phyloP scores from a whole-genome alignment of 129 eudicot genomes.

The Flaveria robusta region DNA sequence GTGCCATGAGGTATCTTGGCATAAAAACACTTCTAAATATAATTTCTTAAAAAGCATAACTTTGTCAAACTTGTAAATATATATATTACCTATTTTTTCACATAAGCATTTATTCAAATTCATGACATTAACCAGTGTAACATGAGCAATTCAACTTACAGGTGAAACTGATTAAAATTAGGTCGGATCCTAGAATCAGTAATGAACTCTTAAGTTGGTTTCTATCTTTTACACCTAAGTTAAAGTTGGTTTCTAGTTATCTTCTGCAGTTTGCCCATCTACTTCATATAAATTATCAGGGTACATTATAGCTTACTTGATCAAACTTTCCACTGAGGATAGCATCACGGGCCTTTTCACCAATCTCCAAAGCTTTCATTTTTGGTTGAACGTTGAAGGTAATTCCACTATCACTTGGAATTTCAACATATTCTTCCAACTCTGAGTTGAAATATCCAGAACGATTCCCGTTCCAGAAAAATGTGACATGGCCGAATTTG shows the following conservation, averaged over 20 bases:
- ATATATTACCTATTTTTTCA: neutral
- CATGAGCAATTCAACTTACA: neutral
- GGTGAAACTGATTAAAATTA: neutral
- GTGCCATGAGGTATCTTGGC: no score
- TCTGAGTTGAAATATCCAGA: constrained; percentile 83
- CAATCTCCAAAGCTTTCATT: constrained; percentile 95
- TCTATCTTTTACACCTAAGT: neutral
- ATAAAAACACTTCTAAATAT: no score
- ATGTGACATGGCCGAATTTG: constrained; percentile 93
- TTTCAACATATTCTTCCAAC: constrained; percentile 92
- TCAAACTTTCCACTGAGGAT: constrained; percentile 74
- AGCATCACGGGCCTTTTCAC: constrained; percentile 89
- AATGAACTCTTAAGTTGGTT: neutral
- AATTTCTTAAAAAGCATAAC: no score
- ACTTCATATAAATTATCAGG: neutral
- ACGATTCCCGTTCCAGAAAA: constrained; percentile 98
- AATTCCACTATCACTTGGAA: constrained; percentile 90
- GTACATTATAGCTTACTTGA: constrained; percentile 49
- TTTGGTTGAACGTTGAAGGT: constrained; percentile 79
- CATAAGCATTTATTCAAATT: neutral
- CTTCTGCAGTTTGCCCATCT: neutral
- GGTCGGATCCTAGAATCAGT: neutral
- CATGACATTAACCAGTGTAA: neutral
- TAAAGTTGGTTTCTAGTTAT: neutral
- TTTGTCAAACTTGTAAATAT: neutral